Evolutionary conservation across 2,329 filamentous ascomycete genomes (phyloP), one percentile per base, ranked within the genome.

Genomic region (Phialophora macrospora): DNA sequence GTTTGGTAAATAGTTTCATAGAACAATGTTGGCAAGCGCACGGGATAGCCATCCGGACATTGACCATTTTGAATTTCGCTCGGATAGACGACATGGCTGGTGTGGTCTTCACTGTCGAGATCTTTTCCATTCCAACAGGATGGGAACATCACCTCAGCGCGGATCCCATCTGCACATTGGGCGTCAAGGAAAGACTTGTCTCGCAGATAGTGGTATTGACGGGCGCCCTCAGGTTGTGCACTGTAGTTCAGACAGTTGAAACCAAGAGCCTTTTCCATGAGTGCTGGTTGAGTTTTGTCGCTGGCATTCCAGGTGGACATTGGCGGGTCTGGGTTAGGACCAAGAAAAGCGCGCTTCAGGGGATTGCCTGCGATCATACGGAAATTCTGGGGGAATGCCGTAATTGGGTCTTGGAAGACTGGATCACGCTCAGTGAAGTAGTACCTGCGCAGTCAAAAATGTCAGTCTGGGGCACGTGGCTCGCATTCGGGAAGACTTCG

Each of bases 171-270:
- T n/a, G 80, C 79, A 80, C 94, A 98, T 79, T 94, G 88, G 62
- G 83, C 84, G 74, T 97, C 93, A 41, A 97, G 83, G 75, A 87
- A 96, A 0, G 79, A 78, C 83, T 96, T 96, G 73, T 89, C 85
- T 0, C 94, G 93, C 72, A 97, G 74, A 75, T 86, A 88, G 77
- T 97, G 93, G 70, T 93, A 92, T 77, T 87, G 90, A 41, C 96
- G 84, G 14, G 93, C 90, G 1, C 85, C 84, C 77, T 97, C 93
- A 1, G 90, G 81, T 0, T 77, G 64, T 20, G 72, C 73, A 34
- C 72, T 73, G 75, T 97, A 97, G 85, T 98, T 89, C 67, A 99
- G 80, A 79, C 95, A 98, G 83, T 98, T 98, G 85, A 97, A 97
- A 3, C 95, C 94, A 30, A 97, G 73, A 9, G 93, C 92, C 68